Evolutionary conservation across 345 rosid species (phyloP), one percentile per base, ranked within the genome.

Genomic region (Lagerstroemia speciosa): DNA sequence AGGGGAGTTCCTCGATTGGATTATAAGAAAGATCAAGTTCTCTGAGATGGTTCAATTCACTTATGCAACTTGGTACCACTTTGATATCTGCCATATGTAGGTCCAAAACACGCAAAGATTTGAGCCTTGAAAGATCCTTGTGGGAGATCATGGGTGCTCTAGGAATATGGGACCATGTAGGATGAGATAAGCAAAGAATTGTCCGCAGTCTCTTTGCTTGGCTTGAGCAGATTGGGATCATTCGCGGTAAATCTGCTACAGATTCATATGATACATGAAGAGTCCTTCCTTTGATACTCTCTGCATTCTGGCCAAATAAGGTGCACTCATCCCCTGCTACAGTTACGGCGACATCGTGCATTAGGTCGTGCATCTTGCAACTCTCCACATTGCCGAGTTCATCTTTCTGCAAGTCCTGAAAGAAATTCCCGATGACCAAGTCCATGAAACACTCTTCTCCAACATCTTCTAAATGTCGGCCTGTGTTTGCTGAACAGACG

Each of bases 11-110:
- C 33, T 7, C 26, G 7, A 72, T 14, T 7, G 30, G 1, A 43
- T 57, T 67, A 10, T 12, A 6, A 3, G 65, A 64, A 10, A 76
- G 67, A 70, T 69, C 60, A 0, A 80, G 72, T 61, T 66, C 72
- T 46, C 71, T 72, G 29, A 72, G 57, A 67, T 69, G 76, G 72
- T 70, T 73, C 69, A 76, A 40, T 6, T 64, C 34, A 24, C 64
- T 53, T 9, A 72, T 63, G 3, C 45, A 46, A 27, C 6, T 8
- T 8, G 73, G 74, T 29, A 70, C 52, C 6, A 5, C 7, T 27
- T 66, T 66, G 16, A 72, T 40, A 32, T 24, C 14, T 6, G 63
- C 64, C 31, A 24, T 2, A 8, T 20, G 43, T 30, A 80, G 45
- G 58, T 74, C 70, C 38, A 74, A 17, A 22, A 34, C 52, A 5